Evolutionary conservation across 495 filamentous ascomycete species (phyloP).

Genomic region (Daldinia bambusicola): DNA sequence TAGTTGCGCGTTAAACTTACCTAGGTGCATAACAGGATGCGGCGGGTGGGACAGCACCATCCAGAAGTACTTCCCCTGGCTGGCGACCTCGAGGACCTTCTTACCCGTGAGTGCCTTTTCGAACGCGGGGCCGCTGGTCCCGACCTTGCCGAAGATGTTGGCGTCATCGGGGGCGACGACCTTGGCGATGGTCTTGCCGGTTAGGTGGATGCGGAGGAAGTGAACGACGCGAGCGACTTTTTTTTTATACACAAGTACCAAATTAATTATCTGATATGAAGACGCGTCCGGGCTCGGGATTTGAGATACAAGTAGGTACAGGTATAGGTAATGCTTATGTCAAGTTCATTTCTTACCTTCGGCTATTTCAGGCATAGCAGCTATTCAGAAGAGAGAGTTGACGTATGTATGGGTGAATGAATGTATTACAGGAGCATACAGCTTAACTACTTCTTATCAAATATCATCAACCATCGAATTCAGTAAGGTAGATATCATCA

Average conservation of each 20-base stretch:
- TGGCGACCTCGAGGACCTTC: conserved; percentile 76
- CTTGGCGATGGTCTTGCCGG: conserved; percentile 79
- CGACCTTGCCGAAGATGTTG: conserved; percentile 88
- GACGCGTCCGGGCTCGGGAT: neutral
- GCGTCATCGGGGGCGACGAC: conserved; percentile 79
- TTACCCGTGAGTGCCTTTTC: conserved; percentile 78
- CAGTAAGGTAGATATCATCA: too few relatives aligned
- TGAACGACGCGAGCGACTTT: conserved; percentile 85
- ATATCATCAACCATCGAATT: neutral
- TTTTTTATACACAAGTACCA: conserved; percentile 47
- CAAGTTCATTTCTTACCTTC: conserved; percentile 64
- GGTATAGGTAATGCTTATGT: too few relatives aligned
- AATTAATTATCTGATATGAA: too few relatives aligned
- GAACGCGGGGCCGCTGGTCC: conserved; percentile 78
- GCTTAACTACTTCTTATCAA: neutral
- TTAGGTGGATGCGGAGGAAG: conserved; percentile 80
- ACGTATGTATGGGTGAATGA: neutral
- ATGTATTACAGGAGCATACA: neutral
- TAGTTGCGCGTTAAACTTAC: too few relatives aligned
- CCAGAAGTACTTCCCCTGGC: conserved; percentile 98
- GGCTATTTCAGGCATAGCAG: conserved; percentile 80
- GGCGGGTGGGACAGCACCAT: conserved; percentile 68
- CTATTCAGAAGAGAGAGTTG: neutral
- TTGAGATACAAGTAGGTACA: too few relatives aligned
- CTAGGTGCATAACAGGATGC: conserved; percentile 91